Base-by-base conservation (phyloP, 2,329 filamentous ascomycete genomes). In the Cordyceps cateniannulata region DNA sequence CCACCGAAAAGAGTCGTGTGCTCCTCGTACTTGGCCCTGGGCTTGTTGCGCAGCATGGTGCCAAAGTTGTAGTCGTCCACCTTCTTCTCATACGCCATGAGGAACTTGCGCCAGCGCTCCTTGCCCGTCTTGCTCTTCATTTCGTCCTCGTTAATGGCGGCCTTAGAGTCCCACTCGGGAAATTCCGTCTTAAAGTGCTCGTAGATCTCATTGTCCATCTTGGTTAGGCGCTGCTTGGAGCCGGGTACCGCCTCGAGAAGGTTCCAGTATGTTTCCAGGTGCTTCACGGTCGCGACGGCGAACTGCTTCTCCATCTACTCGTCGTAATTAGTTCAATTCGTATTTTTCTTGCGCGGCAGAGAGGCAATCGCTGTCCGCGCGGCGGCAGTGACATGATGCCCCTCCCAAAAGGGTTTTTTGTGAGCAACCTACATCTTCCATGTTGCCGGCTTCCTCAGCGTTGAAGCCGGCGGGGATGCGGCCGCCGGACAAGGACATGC, bases 71-170 rank as follows among this genome's bases (percentile, higher is more conserved):
- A 99, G 76, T 99, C 96, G 65, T 95, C 89, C n/a, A 99, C 81
- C 76, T 85, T 93, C 76, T 96, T 93, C 78, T 98, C 92, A 74
- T 97, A 99, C 64, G 82, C 80, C 82, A 89, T 93, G 84, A 97
- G 89, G 78, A 97, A 99, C 66, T 89, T 90, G 69, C 95, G 86
- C 95, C 95, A 99, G 72, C 84, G 84, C 77, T 96, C 91, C 81
- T 99, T 99, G 72, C 93, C 93, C 16, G 80, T 77, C 79, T 96
- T 96, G 83, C 91, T 97, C 87, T 99, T 99, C 93, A 99, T 97
- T 68, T 90, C 82, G 67, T 96, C 88, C 78, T 99, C 95, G 72
- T 96, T 76, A 65, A 99, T 88, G 12, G 89, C 89, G 47, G 78
- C 85, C 20, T 86, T 83, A 1, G 92, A 86, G 75, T 99, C 90